phyloP scores from a whole-genome alignment of 495 filamentous ascomycete species.

The Aspergillus indologenus region DNA sequence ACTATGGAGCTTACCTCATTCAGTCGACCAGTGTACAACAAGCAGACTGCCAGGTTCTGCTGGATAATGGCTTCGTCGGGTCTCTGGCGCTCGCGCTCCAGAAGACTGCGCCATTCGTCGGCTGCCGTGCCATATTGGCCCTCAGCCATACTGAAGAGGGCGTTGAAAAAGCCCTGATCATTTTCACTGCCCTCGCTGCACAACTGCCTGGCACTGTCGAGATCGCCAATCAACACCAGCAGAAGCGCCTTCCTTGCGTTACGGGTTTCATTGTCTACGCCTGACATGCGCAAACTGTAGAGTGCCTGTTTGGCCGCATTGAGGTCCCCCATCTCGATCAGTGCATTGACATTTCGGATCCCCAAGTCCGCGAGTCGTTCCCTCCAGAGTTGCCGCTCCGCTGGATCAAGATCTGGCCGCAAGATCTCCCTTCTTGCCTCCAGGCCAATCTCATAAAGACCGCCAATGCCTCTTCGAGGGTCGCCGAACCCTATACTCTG shows the following conservation, averaged over 20 bases:
- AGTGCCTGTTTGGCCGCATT: slow-evolving; percentile 72
- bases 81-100: slow-evolving; percentile 29
- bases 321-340: slow-evolving; percentile 90
- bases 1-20: slow-evolving; percentile 55
- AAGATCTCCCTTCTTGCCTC: slow-evolving; percentile 63
- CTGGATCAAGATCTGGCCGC: slow-evolving; percentile 24
- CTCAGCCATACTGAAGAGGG: slow-evolving; percentile 75
- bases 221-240: slow-evolving; percentile 71
- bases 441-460: slow-evolving; percentile 80
- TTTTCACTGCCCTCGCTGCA: slow-evolving; percentile 22
- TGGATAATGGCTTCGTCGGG: slow-evolving; percentile 51
- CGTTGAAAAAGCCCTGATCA: slow-evolving; percentile 47
- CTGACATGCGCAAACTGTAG: slow-evolving; percentile 33
- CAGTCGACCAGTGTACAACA: slow-evolving; percentile 75
- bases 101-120: slow-evolving; percentile 58
- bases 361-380: slow-evolving; percentile 69
- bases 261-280: slow-evolving; percentile 34
- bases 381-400: slow-evolving; percentile 60
- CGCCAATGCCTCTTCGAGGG: slow-evolving; percentile 76
- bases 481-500: slow-evolving; percentile 84
- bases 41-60: slow-evolving; percentile 78
- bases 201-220: slow-evolving; percentile 59
- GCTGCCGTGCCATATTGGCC: slow-evolving; percentile 65
- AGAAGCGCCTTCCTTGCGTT: slow-evolving; percentile 59
- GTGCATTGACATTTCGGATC: slow-evolving; percentile 68